Percentiles rank a stretch among this genome's conserved stretches.
phyloP scores from a whole-genome alignment of 176 grass and related monocot genomes.

The Paspalum vaginatum region DNA sequence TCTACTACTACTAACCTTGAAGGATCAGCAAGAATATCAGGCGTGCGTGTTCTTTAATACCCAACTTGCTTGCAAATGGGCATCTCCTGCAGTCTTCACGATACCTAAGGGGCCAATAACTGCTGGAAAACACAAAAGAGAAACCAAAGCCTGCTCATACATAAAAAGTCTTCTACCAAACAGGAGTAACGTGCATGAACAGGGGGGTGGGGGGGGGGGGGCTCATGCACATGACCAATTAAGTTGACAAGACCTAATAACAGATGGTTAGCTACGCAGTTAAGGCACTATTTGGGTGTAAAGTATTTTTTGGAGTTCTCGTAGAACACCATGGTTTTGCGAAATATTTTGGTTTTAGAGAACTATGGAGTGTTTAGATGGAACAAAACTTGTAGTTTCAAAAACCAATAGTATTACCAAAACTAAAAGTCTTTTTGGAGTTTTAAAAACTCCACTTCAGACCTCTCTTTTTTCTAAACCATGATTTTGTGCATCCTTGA shows the following conservation, averaged over 20 bases:
- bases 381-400: too few relatives aligned
- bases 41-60: background rate
- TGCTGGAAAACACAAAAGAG: background rate
- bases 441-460: too few relatives aligned
- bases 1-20: constrained; percentile 1
- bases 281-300: too few relatives aligned
- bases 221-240: background rate
- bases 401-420: too few relatives aligned
- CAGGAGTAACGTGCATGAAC: background rate
- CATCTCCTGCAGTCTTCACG: background rate
- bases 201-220: too few relatives aligned
- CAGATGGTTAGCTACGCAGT: background rate
- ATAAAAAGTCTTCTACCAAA: background rate
- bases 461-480: too few relatives aligned
- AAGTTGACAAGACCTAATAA: constrained; percentile 1
- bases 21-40: constrained; percentile 19
- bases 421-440: too few relatives aligned
- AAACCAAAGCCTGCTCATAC: background rate
- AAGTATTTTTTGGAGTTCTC: too few relatives aligned
- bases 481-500: too few relatives aligned
- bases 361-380: too few relatives aligned
- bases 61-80: constrained; percentile 5
- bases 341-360: too few relatives aligned
- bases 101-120: constrained; percentile 7
- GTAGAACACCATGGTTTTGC: too few relatives aligned